A percentile compares a stretch with the other conserved stretches of the same genome.
phyloP scores from a whole-genome alignment of 306 rosid species.

The Prunus padus region DNA sequence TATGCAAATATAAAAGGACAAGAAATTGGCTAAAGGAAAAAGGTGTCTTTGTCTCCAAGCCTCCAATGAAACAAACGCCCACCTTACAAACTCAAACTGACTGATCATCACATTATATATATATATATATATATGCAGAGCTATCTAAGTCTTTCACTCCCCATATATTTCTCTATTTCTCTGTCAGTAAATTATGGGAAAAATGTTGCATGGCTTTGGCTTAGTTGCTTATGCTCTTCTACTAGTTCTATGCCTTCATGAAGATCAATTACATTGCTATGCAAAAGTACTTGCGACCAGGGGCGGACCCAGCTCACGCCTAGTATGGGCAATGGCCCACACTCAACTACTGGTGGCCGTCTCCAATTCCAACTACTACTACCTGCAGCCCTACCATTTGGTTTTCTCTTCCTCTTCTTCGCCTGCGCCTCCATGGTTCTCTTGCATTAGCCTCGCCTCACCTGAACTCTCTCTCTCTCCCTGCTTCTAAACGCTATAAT shows the following conservation, averaged over 20 bases:
- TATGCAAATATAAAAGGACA: too few relatives aligned
- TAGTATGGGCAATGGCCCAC: too few relatives aligned
- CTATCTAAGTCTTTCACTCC: too few relatives aligned
- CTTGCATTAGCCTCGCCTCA: slow-evolving; percentile 48
- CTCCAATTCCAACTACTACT: slow-evolving; percentile 35
- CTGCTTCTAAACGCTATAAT: slow-evolving; percentile 36
- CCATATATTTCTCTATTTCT: background rate
- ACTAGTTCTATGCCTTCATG: background rate
- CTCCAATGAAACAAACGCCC: too few relatives aligned
- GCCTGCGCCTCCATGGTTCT: slow-evolving; percentile 36
- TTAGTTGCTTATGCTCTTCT: background rate
- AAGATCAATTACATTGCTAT: background rate
- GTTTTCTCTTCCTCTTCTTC: slow-evolving; percentile 19
- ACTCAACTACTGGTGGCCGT: slow-evolving; percentile 49
- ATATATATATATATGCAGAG: too few relatives aligned
- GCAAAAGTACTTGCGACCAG: background rate
- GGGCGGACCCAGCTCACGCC: too few relatives aligned
- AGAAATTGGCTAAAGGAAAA: too few relatives aligned
- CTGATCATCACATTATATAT: too few relatives aligned
- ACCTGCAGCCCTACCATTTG: slow-evolving; percentile 11
- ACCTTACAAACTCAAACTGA: too few relatives aligned
- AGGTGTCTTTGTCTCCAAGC: too few relatives aligned
- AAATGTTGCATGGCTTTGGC: slow-evolving; percentile 6
- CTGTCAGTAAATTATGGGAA: background rate
- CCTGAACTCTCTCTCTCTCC: slow-evolving; percentile 28